Base-by-base conservation (phyloP, 1,284 basidiomycete species). In the Cryptococcus floricola region DNA sequence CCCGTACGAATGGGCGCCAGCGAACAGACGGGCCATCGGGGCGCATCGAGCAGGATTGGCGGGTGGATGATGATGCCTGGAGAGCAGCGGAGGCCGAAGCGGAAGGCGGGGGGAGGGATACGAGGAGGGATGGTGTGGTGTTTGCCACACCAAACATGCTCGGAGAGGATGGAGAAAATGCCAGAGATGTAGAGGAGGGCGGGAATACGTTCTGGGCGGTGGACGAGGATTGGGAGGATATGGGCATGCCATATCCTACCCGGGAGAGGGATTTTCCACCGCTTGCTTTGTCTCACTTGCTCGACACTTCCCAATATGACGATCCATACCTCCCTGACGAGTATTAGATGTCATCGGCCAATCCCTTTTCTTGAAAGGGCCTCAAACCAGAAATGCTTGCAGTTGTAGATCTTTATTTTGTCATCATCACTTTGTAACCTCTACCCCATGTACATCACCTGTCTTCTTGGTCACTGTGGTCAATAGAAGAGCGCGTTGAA, bases 91-190 rank as follows among this genome's bases (percentile, higher is more conserved):
- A 14, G 16, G 25, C 27, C 14, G 34, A 44, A 25, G 51, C 18
- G 39, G 41, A 25, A 23, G 9, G 8, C 27, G 9, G 8, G n/a
- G 28, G 23, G 34, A 53, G 59, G 52, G 62, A 63, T 53, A 57
- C 48, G 16, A 58, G 62, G 44, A 25, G 62, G 37, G 57, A 64
- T 53, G 62, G 62, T 1, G 37, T 64, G 12, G 59, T 64, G 4
- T 57, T 64, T 39, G 59, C 61, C n/a, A 39, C 10, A 5, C 28
- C 27, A n/a, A 38, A 8, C 48, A 9, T 19, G 13, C 13, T 50
- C 18, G 38, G n/a, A 16, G 48, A 19, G 13, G 9, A 39, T n/a
- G 47, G n/a, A 12, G 28, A 48, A 16, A 23, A 44, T 16, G 39
- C 10, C 41, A 37, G 9, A 12, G 34, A 34, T n/a, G 18, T 13